Evolutionary conservation across 495 filamentous ascomycete species (phyloP), one percentile per base, ranked within the genome.

Genomic region (Xylaria sp.): DNA sequence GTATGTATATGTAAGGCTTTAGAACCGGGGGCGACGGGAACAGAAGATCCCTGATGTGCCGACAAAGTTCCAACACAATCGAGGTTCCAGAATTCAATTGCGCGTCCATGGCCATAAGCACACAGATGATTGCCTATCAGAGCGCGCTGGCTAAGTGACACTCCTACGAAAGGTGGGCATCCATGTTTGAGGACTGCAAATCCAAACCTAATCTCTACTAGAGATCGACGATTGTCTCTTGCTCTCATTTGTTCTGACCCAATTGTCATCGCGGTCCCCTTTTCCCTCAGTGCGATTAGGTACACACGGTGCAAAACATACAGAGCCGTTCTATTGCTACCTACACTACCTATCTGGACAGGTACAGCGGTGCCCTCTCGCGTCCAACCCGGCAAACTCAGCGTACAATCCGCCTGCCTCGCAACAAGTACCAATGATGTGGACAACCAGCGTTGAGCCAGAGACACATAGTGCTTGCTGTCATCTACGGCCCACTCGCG

Each of bases 31-130:
- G 35, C 31, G 33, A 43, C n/a, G 48, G 68, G 46, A 59, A 52
- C 26, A 59, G 44, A 40, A 63, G 68, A 70, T 70, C 58, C 58
- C 58, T 44, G 68, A 57, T 70, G 46, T 63, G 58, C 68, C 68
- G 68, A 70, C 46, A 70, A 44, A 70, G 68, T 70, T 70, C 46
- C 68, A 62, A 70, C 58, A 53, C 57, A 55, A 17, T 63, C 4
- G 46, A 53, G 68, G 44, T 43, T 70, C 58, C 58, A 40, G 68
- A 24, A 14, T 70, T 33, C n/a, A 5, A 55, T 70, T 70, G 68
- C 68, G 68, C 68, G 68, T 70, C 68, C 68, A 62, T 19, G 57
- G 57, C 41, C 53, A 69, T 61, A 35, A 61, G 57, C 67, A 58
- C 48, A 63, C 37, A 62, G 26, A 29, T n/a, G 31, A 55, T 61